Base-by-base conservation (phyloP, 805 yeast species). In the Pichia cabralensis region DNA sequence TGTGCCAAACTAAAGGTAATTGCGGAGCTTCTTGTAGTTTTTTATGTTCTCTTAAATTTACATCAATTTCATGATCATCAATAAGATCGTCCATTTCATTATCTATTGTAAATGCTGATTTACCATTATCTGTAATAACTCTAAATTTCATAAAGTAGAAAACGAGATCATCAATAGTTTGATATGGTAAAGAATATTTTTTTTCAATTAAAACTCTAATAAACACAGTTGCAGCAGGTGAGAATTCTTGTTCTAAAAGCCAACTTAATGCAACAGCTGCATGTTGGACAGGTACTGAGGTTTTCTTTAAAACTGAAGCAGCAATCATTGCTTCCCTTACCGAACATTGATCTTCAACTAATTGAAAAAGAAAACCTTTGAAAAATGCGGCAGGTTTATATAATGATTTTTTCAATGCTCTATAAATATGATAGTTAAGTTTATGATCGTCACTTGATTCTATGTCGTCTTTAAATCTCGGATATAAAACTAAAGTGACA, bases 351-450 rank as follows among this genome's bases (percentile, higher is more conserved):
- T 74, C 70, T 50, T 85, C 94, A 13, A 86, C 82, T 39, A 92
- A 65, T 17, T 96, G 97, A 54, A 92, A 83, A 40, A 92, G 64
- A 52, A 92, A 86, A 1, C 98, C 99, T 59, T 86, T 89, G 71
- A 89, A 92, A 52, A 89, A 92, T 9, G 98, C 98, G 36, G 92
- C 86, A 21, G 99, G 98, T 58, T 92, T 92, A 66, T 92, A 92
- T 35, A 94, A 68, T 0, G 96, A 74, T 62, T 92, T 92, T 59
- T 88, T 89, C 47, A 92, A 62, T 0, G 98, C 77, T 50, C 96
- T 74, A 58, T 92, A 92, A 27, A 92, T 66, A 55, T 92, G 99
- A 54, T 92, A 89, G 60, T 94, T 89, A 44, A 92, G 69, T 24
- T 73, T 74, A 49, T 81, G 89, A 40, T 74, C 79, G 46, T 79